Base-by-base conservation (phyloP, 2,329 filamentous ascomycete genomes). In the Fusarium proliferatum region DNA sequence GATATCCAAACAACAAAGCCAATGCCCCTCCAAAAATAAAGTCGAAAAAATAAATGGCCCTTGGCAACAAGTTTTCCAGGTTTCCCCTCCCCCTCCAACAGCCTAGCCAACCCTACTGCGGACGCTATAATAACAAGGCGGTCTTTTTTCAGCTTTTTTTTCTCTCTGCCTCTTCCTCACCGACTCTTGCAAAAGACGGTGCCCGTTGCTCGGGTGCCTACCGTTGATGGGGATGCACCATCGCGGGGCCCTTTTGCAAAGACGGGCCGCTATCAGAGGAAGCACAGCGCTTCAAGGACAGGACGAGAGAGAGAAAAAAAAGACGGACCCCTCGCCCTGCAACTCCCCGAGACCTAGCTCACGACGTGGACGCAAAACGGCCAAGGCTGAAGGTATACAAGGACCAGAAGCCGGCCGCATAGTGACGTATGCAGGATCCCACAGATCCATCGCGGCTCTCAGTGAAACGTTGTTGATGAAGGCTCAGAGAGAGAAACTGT, bases 361-460 rank as follows among this genome's bases (percentile, higher is more conserved):
- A 59, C 73, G 69, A 77, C 73, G 76, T 77, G 76, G 75, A 75
- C 70, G 71, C 67, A 66, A 74, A 72, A 64, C 62, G 56, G 43
- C 63, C 66, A 71, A 72, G 68, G 73, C 61, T 65, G 63, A 77
- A 71, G 66, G 33, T 45, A 66, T 75, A 61, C 64, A 57, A 56
- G 53, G 68, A 67, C 68, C 63, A 63, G 49, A 67, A 71, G 58
- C 61, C 56, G 48, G 71, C 67, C 67, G 70, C 69, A 73, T 64
- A 68, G 71, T 77, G 76, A 74, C 74, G 75, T 75, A 76, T 76
- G 76, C 65, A 71, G 67, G 63, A 56, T 75, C 61, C 65, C 65
- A 57, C 58, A 57, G 61, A 48, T 66, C 60, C 64, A 69, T 70
- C 49, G 57, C 58, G 61, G 61, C 34, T 67, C 48, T 63, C 38